Conservation (phyloP, 768 basidiomycete genomes). For the Suillus hirtellus region DNA sequence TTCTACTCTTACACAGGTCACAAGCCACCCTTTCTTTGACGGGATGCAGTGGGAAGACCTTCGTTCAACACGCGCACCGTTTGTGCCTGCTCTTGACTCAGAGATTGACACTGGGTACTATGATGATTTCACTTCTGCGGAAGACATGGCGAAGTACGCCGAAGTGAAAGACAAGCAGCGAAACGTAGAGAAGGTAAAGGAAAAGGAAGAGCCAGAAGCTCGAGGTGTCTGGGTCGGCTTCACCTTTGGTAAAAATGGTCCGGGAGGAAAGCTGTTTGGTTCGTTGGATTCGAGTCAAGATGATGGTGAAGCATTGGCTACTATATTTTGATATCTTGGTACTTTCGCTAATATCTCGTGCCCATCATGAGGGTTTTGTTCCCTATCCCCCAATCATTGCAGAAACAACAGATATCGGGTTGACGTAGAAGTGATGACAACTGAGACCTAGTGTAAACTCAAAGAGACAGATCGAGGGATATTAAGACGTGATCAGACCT, state of each 20-base stretch:
- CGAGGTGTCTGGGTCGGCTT: constrained; percentile 91
- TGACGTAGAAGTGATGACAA: too few species aligned
- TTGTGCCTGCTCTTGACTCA: constrained; percentile 91
- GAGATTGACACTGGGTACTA: constrained; percentile 96
- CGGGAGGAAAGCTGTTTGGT: constrained; percentile 41
- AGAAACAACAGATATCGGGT: too few species aligned
- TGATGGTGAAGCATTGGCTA: constrained; percentile 51
- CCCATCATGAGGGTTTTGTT: too few species aligned
- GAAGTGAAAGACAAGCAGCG: constrained; percentile 97
- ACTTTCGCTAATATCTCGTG: too few species aligned
- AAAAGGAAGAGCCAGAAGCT: constrained; percentile 73
- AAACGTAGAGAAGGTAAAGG: constrained; percentile 89
- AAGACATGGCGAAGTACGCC: constrained; percentile 99
- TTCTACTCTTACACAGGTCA: constrained; percentile 70
- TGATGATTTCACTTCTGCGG: constrained; percentile 82
- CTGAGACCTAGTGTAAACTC: too few species aligned
- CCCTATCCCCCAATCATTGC: too few species aligned
- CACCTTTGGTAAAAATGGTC: constrained; percentile 88
- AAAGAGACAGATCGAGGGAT: too few species aligned
- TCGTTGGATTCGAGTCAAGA: constrained; percentile 40
- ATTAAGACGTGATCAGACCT: too few species aligned
- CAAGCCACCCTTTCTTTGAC: constrained; percentile 81
- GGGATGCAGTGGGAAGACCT: constrained; percentile 76
- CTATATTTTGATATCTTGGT: constrained; percentile 49
- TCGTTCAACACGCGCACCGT: constrained; percentile 77